phyloP scores from a whole-genome alignment of 2,329 filamentous ascomycete species.

The Aspergillus carbonarius region DNA sequence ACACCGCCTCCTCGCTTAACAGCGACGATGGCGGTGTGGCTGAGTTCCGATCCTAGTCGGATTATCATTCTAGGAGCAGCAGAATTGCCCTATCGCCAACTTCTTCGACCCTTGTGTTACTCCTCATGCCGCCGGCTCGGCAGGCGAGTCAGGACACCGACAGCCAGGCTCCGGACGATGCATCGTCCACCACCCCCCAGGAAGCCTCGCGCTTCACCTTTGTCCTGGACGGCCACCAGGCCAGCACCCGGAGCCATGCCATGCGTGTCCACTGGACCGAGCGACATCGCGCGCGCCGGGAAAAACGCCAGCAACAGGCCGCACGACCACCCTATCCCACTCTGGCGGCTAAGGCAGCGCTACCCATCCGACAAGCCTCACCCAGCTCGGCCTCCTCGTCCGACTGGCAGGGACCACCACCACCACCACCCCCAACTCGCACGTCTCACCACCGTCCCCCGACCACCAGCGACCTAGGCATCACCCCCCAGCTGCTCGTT shows the following conservation, averaged over 20 bases:
- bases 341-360: too few relatives aligned
- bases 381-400: neutral
- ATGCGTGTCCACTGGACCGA: slow-evolving; percentile 40
- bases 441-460: neutral
- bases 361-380: neutral
- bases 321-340: neutral
- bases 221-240: slow-evolving; percentile 19
- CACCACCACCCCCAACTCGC: neutral
- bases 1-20: too few relatives aligned
- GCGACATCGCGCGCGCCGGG: slow-evolving; percentile 20
- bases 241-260: slow-evolving; percentile 35
- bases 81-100: too few relatives aligned
- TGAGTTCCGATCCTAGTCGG: too few relatives aligned
- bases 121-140: too few relatives aligned
- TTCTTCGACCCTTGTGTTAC: too few relatives aligned
- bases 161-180: too few relatives aligned
- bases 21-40: too few relatives aligned
- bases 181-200: too few relatives aligned
- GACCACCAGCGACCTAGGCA: neutral
- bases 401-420: too few relatives aligned
- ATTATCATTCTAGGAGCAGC: too few relatives aligned
- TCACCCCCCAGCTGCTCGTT: slow-evolving; percentile 19
- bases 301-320: slow-evolving; percentile 6
- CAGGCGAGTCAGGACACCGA: too few relatives aligned
- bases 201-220: slow-evolving; percentile 22